Evolutionary conservation across 2,329 filamentous ascomycete species (phyloP), one percentile per base, ranked within the genome.

Genomic region (Penicillium olsonii): DNA sequence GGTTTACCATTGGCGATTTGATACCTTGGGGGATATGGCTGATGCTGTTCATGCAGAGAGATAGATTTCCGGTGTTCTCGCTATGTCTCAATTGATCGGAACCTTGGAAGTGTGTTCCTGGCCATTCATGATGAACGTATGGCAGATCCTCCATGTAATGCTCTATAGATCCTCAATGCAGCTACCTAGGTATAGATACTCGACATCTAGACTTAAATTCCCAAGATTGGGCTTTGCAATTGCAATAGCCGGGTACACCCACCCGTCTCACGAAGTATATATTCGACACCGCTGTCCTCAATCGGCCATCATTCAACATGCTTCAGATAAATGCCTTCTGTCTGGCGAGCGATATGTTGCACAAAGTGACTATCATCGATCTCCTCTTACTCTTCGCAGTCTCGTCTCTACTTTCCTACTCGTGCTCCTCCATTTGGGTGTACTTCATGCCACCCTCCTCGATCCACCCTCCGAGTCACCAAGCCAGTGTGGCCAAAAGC

Each of bases 21-120:
- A 76, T 33, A 84, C 76, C 0, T 62, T 87, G 53, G 78, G 71
- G 1, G 82, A 84, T 37, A 78, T 87, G 75, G 84, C 83, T 0
- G 78, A 80, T 66, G 77, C 78, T 6, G 5, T 35, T 6, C 15
- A 35, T 7, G 10, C 7, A 8, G 33, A 31, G 10, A 6, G 14
- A 31, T 24, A n/a, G n/a, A n/a, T n/a, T n/a, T n/a, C n/a, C n/a
- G n/a, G n/a, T n/a, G n/a, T n/a, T n/a, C n/a, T n/a, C n/a, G n/a
- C n/a, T n/a, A n/a, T n/a, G n/a, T n/a, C n/a, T n/a, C n/a, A n/a
- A n/a, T n/a, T n/a, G n/a, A n/a, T n/a, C n/a, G n/a, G n/a, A n/a
- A n/a, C n/a, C n/a, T n/a, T n/a, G n/a, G n/a, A n/a, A n/a, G n/a
- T n/a, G n/a, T n/a, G n/a, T n/a, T n/a, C n/a, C n/a, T n/a, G n/a